Conservation (phyloP, 2,329 filamentous ascomycete species). For the Myriosclerotinia scirpicola region DNA sequence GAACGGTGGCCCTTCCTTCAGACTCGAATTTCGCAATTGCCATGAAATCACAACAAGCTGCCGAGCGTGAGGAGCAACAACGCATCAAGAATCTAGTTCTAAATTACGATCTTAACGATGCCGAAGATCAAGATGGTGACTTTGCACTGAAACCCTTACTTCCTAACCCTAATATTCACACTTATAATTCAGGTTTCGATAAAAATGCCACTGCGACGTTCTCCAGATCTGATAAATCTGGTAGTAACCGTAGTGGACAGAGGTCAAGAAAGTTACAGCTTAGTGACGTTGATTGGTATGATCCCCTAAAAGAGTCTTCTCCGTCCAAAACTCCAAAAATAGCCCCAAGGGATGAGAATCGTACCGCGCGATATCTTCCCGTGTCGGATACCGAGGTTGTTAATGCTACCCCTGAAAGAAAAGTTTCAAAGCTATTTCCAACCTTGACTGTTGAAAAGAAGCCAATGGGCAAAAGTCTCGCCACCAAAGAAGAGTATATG, state of each 20-base stretch:
- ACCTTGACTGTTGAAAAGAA: neutral
- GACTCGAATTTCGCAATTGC: slow-evolving; percentile 94
- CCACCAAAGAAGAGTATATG: slow-evolving; percentile 30
- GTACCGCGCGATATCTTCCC: neutral
- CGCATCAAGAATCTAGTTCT: slow-evolving; percentile 97
- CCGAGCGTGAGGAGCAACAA: slow-evolving; percentile 93
- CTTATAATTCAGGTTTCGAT: slow-evolving; percentile 56
- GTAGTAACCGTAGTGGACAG: slow-evolving; percentile 61
- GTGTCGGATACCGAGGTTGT: slow-evolving; percentile 1
- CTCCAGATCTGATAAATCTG: slow-evolving; percentile 42
- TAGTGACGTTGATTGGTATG: slow-evolving; percentile 97
- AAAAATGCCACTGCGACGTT: slow-evolving; percentile 46
- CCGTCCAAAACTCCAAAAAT: slow-evolving; percentile 28
- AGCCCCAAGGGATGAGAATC: slow-evolving; percentile 9
- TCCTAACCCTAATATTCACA: slow-evolving; percentile 54
- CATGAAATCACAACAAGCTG: slow-evolving; percentile 93
- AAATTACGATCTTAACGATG: slow-evolving; percentile 90
- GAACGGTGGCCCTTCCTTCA: slow-evolving; percentile 83
- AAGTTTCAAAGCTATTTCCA: slow-evolving; percentile 9
- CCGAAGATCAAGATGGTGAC: slow-evolving; percentile 77
- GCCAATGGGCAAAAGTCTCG: neutral
- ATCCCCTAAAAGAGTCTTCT: slow-evolving; percentile 32
- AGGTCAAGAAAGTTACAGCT: slow-evolving; percentile 88
- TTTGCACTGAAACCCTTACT: slow-evolving; percentile 46
- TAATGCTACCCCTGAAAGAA: slow-evolving; percentile 11